These are phyloP conservation scores for Trichoderma breve DNA, from an alignment of 2,329 filamentous ascomycete species.

Conservation along the genomic window DNA sequence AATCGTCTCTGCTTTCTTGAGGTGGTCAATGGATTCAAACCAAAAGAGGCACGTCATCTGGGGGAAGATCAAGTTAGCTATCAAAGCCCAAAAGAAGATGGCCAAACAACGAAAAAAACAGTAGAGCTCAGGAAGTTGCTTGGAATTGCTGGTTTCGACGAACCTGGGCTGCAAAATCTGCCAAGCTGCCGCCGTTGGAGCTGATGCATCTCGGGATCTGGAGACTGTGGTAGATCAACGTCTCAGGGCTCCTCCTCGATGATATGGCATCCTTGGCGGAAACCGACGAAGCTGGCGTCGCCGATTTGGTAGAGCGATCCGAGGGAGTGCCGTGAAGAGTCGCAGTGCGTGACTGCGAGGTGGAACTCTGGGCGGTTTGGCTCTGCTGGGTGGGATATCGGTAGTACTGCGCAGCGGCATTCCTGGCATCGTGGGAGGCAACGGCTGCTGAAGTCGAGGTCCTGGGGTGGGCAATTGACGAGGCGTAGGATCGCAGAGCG, in stretches of 20 bases:
- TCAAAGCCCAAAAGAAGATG: background rate
- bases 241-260: constrained; percentile 41
- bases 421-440: background rate
- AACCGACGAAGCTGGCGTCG: background rate
- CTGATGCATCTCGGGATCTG: constrained; percentile 76
- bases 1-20: constrained; percentile 70
- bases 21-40: constrained; percentile 85
- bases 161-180: constrained; percentile 82
- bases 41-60: constrained; percentile 96
- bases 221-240: constrained; percentile 58
- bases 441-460: constrained; percentile 25
- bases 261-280: constrained; percentile 26
- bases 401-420: constrained; percentile 28
- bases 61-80: background rate
- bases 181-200: constrained; percentile 69
- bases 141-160: constrained; percentile 26
- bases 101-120: background rate
- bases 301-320: constrained; percentile 5
- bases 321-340: background rate
- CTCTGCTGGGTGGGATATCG: constrained; percentile 31
- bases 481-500: constrained; percentile 42
- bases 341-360: constrained; percentile 22
- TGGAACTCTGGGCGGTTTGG: constrained; percentile 15
- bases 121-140: background rate
- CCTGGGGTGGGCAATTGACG: constrained; percentile 35